A percentile compares a stretch with the other conserved stretches of the same genome.
These are phyloP conservation scores for Penicillium verhagenii DNA, from an alignment of 495 filamentous ascomycete species.

Conservation along the genomic window DNA sequence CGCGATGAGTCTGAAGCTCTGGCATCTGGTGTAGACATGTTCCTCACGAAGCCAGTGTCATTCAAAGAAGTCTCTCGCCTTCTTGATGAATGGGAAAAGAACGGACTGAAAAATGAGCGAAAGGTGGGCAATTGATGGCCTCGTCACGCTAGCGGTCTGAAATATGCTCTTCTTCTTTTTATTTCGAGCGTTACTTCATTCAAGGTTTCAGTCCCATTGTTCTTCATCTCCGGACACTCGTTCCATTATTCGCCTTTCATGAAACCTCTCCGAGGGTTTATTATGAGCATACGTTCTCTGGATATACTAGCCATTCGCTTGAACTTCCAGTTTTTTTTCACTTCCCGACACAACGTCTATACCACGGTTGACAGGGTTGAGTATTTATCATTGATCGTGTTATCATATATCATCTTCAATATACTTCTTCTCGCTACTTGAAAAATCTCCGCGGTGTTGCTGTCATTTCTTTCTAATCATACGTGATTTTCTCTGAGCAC, in stretches of 20 bases:
- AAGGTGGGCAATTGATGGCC: not conserved
- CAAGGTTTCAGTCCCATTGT: not conserved
- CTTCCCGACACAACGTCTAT: not conserved
- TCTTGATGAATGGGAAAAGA: constrained; percentile 48
- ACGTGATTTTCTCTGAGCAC: not conserved
- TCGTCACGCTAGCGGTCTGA: not conserved
- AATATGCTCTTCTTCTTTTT: no score
- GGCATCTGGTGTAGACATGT: constrained; percentile 66
- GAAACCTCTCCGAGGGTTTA: not conserved
- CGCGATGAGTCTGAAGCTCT: constrained; percentile 66
- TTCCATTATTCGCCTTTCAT: not conserved
- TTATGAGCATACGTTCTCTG: not conserved
- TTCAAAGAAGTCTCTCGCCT: constrained; percentile 50
- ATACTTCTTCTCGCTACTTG: not conserved
- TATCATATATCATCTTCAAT: not conserved
- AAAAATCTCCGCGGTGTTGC: not conserved
- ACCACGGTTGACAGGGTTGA: not conserved
- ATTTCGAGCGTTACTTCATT: not conserved
- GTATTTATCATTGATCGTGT: not conserved
- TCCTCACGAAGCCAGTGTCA: constrained; percentile 70
- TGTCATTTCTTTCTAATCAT: not conserved
- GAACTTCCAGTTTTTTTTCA: not conserved
- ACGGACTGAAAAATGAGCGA: constrained; percentile 15
- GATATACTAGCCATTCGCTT: not conserved
- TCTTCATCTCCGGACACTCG: not conserved